phyloP scores from a whole-genome alignment of 208 protist genomes.

The Trichomonas gallinae region DNA sequence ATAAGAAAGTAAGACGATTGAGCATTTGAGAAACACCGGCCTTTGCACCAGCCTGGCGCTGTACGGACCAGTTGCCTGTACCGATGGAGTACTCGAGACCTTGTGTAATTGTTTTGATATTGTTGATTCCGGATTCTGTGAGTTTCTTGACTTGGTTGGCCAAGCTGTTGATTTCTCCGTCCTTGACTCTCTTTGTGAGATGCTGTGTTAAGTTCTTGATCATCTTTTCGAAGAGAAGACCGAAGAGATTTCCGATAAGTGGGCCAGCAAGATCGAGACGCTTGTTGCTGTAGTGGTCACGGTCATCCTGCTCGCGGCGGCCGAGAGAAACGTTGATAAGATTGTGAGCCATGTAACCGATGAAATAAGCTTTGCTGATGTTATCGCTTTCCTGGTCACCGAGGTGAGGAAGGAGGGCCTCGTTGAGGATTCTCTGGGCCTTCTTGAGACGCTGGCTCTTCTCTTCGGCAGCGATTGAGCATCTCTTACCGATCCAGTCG shows the following conservation, averaged over 20 bases:
- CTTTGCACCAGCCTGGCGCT: neutral
- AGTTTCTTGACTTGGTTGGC: neutral
- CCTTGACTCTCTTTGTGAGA: slow-evolving; percentile 31
- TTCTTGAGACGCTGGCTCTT: slow-evolving; percentile 65
- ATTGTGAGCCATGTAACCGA: slow-evolving; percentile 44
- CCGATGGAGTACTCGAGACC: slow-evolving; percentile 77
- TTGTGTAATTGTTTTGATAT: slow-evolving; percentile 41
- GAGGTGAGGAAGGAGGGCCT: slow-evolving; percentile 68
- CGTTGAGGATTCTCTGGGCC: slow-evolving; percentile 47
- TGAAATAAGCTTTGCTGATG: slow-evolving; percentile 64
- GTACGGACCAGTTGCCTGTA: slow-evolving; percentile 83
- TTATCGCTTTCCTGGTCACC: slow-evolving; percentile 60
- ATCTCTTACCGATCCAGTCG: slow-evolving; percentile 21
- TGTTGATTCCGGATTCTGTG: neutral
- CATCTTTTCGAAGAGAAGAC: slow-evolving; percentile 54
- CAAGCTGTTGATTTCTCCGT: neutral
- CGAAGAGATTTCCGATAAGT: slow-evolving; percentile 61
- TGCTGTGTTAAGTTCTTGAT: slow-evolving; percentile 36
- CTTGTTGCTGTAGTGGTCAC: slow-evolving; percentile 84
- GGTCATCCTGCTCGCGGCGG: slow-evolving; percentile 60
- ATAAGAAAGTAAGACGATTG: slow-evolving; percentile 79
- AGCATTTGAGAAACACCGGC: slow-evolving; percentile 62
- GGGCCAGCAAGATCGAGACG: slow-evolving; percentile 72
- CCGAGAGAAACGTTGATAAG: slow-evolving; percentile 29
- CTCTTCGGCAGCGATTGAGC: slow-evolving; percentile 41